These are phyloP conservation scores for Umbelopsis sp. DNA, from an alignment of 192 early-diverging fungal genomes.

Conservation along the genomic window DNA sequence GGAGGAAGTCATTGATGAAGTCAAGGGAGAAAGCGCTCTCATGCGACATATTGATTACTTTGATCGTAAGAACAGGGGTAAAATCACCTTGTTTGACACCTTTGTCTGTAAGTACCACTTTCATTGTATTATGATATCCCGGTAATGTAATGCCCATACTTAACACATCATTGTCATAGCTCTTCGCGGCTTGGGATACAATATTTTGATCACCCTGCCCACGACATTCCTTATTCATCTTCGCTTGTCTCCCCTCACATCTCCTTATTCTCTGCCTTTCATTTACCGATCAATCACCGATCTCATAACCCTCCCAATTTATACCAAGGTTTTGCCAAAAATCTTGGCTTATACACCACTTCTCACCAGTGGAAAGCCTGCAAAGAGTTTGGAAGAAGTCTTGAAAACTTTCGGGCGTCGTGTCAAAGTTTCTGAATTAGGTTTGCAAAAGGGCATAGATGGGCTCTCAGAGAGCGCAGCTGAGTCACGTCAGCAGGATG, in stretches of 20 bases:
- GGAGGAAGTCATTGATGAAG: slow-evolving; percentile 6
- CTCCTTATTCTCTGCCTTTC: slow-evolving; percentile 36
- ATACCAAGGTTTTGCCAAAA: slow-evolving; percentile 25
- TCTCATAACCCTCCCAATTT: slow-evolving; percentile 39
- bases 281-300: slow-evolving; percentile 38
- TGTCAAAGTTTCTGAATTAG: slow-evolving; percentile 17
- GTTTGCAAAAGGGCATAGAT: slow-evolving; percentile 2
- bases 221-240: slow-evolving; percentile 33
- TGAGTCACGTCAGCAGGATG: neutral
- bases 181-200: slow-evolving; percentile 36
- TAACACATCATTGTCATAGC: slow-evolving; percentile 7
- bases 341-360: slow-evolving; percentile 27
- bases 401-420: slow-evolving; percentile 1
- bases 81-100: slow-evolving; percentile 37
- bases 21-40: neutral
- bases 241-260: slow-evolving; percentile 36
- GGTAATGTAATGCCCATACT: neutral
- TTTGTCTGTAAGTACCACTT: slow-evolving; percentile 26
- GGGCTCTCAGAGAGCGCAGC: neutral
- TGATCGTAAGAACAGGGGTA: slow-evolving; percentile 27
- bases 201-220: slow-evolving; percentile 29
- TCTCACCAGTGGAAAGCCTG: slow-evolving; percentile 15
- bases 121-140: neutral
- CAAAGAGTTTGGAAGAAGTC: slow-evolving; percentile 18
- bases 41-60: slow-evolving; percentile 25